Conservation (phyloP, 1,284 basidiomycete species). For the Chalciporus sp. region DNA sequence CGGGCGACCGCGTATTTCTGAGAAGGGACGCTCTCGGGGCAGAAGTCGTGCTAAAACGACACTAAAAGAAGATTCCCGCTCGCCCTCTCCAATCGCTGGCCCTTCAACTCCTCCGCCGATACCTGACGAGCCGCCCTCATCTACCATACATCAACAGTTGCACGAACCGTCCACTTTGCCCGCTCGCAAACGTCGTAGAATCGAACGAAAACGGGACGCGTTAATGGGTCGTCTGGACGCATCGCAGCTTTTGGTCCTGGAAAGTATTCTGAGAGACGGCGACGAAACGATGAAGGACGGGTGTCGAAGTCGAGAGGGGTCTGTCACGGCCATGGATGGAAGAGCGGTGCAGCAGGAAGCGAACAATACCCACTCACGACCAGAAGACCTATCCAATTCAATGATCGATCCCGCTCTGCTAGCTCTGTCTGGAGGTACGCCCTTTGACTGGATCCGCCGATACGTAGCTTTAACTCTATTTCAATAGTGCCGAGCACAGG, state of each 20-base stretch:
- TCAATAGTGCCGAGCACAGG: not conserved
- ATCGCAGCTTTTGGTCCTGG: slow-evolving; percentile 46
- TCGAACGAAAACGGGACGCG: slow-evolving; percentile 25
- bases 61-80: not conserved
- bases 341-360: not conserved
- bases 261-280: slow-evolving; percentile 43
- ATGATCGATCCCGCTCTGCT: slow-evolving; percentile 27
- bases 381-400: not conserved
- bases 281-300: slow-evolving; percentile 11
- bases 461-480: not conserved
- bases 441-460: not conserved
- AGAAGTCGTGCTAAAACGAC: not conserved
- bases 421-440: slow-evolving; percentile 17
- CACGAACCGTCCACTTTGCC: not conserved
- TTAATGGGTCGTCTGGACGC: slow-evolving; percentile 39
- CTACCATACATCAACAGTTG: not conserved
- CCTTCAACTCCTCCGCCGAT: not conserved
- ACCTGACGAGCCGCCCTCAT: not conserved
- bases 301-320: slow-evolving; percentile 13
- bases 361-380: not conserved
- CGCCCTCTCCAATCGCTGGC: not conserved
- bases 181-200: slow-evolving; percentile 23
- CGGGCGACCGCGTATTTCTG: slow-evolving; percentile 11
- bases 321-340: not conserved
- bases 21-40: slow-evolving; percentile 11